Evolutionary conservation across 2,329 filamentous ascomycete species (phyloP), one percentile per base, ranked within the genome.

Genomic region (Epicoccum nigrum): DNA sequence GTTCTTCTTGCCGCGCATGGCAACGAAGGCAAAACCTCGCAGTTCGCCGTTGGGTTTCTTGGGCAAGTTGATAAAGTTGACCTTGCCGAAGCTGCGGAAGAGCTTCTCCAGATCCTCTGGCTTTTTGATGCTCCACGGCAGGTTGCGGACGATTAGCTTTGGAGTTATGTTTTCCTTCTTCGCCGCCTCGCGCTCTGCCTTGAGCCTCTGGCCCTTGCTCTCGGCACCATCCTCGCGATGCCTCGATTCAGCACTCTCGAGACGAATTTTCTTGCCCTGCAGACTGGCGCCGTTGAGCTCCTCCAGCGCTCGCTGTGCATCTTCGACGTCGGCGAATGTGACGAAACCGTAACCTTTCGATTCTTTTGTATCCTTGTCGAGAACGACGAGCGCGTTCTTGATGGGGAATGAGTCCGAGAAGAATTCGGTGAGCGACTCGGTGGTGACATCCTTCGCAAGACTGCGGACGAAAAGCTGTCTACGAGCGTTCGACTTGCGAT

Each of bases 331-430:
- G 63, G 92, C 90, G 67, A 99, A 94, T 2, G 94, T 97, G 50
- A 99, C 93, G 74, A 99, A 99, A 45, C 94, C 94, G 73, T 92
- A 99, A 15, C 94, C 93, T 69, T 90, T 88, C 12, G 91, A 97
- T 62, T 86, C 79, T 69, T 96, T 96, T 2, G 92, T 96, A 59
- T 86, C 81, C 13, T 89, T 86, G 71, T 99, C 93, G 49, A 88
- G 77, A 31, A 99, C 92, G 4, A 96, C 92, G n/a, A 89, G 90
- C 44, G 94, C 93, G 74, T 97, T 93, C 75, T 97, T 97, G 70
- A 99, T 85, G 7, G 95, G 92, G 66, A 90, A 97, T 53, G 92
- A 89, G 72, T 97, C 86, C 6, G 94, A 97, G 76, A 99, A 99
- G 74, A 92, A 88, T 52, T 91, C 87, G 52, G 92, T 90, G 57